Percentiles rank a stretch among this genome's conserved stretches.
Conservation (phyloP, 192 early-diverging fungal genomes). For the Backusella psychrophila region DNA sequence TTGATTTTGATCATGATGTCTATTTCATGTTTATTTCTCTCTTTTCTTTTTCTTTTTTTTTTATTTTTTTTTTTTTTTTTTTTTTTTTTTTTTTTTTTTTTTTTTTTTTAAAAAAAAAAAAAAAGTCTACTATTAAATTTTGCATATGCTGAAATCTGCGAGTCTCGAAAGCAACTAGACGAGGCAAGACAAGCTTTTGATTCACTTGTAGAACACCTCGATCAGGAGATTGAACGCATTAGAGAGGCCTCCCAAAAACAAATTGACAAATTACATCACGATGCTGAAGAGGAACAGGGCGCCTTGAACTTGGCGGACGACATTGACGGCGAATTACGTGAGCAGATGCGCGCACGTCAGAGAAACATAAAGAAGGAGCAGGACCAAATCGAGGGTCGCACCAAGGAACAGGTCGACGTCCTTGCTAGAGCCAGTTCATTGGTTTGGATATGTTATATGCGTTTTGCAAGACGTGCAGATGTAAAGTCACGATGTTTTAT, state of each 20-base stretch:
- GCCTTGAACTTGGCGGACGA: conserved; percentile 44
- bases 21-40: too few relatives aligned
- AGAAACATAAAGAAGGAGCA: conserved; percentile 61
- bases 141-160: conserved; percentile 69
- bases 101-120: conserved; percentile 2
- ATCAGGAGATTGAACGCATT: conserved; percentile 41
- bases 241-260: conserved; percentile 38
- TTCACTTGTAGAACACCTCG: conserved; percentile 39
- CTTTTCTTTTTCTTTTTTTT: too few relatives aligned
- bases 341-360: conserved; percentile 46
- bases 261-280: conserved; percentile 40
- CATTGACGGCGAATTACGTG: conserved; percentile 56
- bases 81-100: too few relatives aligned
- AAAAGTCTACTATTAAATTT: conserved; percentile 72
- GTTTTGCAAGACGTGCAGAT: conserved; percentile 73
- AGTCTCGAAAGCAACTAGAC: conserved; percentile 55
- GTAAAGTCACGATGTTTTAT: conserved; percentile 41
- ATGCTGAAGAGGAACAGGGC: conserved; percentile 41
- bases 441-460: conserved; percentile 90
- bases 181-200: conserved; percentile 59
- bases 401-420: conserved; percentile 52
- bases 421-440: conserved; percentile 59
- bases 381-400: conserved; percentile 55
- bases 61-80: too few relatives aligned
- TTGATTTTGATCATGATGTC: too few relatives aligned